Evolutionary conservation across 306 rosid species (phyloP).

Genomic region (Alnus glutinosa): DNA sequence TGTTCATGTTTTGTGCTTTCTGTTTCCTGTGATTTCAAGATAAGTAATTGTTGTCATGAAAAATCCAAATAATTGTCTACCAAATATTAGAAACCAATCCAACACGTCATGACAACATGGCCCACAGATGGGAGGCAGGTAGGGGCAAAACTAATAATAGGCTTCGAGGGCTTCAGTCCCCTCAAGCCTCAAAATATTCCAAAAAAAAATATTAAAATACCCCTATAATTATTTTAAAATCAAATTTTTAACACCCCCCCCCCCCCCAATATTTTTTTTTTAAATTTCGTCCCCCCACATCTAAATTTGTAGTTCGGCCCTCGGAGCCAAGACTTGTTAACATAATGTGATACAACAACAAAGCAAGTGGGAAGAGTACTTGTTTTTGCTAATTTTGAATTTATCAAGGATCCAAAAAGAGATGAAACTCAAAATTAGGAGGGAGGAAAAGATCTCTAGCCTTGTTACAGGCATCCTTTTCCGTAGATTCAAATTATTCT

Average conservation of each 20-base stretch:
- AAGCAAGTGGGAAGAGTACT: background rate
- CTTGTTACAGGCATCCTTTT: background rate
- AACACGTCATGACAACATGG: background rate
- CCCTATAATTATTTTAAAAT: no score
- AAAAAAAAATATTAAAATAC: no score
- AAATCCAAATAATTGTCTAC: background rate
- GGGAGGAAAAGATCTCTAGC: background rate
- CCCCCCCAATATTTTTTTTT: no score
- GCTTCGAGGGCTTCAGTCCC: no score
- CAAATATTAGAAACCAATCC: background rate
- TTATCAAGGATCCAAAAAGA: background rate
- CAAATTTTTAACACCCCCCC: no score
- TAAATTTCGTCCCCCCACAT: no score
- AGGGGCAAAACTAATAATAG: no score
- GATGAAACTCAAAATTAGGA: background rate
- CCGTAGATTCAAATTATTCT: background rate
- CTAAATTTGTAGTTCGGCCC: no score
- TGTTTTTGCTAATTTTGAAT: background rate
- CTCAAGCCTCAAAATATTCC: no score
- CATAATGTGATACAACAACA: background rate
- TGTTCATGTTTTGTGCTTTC: background rate
- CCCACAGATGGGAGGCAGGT: background rate
- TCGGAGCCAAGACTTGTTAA: background rate
- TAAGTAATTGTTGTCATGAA: background rate
- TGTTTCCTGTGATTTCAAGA: background rate